Conservation (phyloP, 352 stramenopile species). For the Phytophthora uliginosa region DNA sequence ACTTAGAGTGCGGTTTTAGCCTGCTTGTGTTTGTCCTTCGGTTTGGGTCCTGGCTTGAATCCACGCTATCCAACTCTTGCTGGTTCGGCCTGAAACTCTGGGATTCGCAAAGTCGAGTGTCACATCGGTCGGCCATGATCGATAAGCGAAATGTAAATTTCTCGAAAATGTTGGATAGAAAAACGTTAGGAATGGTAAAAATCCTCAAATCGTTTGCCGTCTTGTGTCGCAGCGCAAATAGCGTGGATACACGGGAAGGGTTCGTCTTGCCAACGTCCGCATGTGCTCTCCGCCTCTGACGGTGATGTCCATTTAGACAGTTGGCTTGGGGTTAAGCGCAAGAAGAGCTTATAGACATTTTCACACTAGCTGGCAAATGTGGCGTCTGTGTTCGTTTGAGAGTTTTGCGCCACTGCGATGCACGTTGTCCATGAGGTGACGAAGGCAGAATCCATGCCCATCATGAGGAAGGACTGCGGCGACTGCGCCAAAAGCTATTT, state of each 20-base stretch:
- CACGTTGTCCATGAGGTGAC: conserved; percentile 15
- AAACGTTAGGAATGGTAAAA: conserved; percentile 11
- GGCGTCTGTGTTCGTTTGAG: neutral
- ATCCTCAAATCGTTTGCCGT: neutral
- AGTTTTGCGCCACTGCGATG: neutral
- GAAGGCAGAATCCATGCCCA: conserved; percentile 13
- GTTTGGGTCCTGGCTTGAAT: neutral
- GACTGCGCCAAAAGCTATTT: conserved; percentile 1
- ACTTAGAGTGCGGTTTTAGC: neutral
- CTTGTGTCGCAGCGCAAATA: conserved; percentile 1
- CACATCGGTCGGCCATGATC: conserved; percentile 3
- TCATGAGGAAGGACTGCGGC: neutral
- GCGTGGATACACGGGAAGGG: conserved; percentile 22
- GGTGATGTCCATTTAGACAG: too few species aligned
- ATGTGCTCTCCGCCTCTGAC: conserved; percentile 21
- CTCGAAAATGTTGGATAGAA: conserved; percentile 10
- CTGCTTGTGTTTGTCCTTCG: neutral
- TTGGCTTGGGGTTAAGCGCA: too few species aligned
- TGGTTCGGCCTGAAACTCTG: neutral
- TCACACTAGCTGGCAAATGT: conserved; percentile 12
- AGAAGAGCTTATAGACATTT: conserved; percentile 4
- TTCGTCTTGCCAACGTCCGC: conserved; percentile 17
- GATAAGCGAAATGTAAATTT: conserved; percentile 12
- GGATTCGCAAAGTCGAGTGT: neutral
- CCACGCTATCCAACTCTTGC: neutral